Conservation (phyloP, 2,329 filamentous ascomycete genomes). For the Arthrobotrys sphaeroides region DNA sequence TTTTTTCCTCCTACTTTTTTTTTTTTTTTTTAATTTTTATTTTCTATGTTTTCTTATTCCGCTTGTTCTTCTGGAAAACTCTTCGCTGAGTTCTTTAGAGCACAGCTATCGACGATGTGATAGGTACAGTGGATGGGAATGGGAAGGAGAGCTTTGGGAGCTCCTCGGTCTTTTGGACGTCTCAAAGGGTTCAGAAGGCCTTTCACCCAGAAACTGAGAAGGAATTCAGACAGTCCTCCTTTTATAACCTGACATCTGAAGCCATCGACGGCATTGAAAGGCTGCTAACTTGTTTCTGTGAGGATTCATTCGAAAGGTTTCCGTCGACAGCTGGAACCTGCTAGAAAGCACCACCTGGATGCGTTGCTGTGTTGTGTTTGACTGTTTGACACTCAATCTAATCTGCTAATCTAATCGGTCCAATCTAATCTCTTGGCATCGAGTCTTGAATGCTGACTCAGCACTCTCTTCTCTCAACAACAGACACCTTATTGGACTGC, state of each 20-base stretch:
- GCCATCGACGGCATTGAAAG: too few relatives aligned
- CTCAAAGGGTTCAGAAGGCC: neutral
- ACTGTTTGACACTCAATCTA: neutral
- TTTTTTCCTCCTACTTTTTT: neutral
- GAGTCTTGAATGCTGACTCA: too few relatives aligned
- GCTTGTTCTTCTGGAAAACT: neutral
- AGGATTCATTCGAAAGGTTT: neutral
- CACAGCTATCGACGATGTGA: neutral
- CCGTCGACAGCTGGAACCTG: slow-evolving; percentile 34
- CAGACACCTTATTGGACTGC: too few relatives aligned
- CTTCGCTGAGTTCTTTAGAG: too few relatives aligned
- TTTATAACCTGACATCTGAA: neutral
- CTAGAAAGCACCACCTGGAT: slow-evolving; percentile 13
- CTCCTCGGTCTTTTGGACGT: neutral
- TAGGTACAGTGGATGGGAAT: neutral
- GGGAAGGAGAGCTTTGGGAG: neutral
- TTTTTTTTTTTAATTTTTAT: slow-evolving; percentile 13
- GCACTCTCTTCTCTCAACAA: too few relatives aligned
- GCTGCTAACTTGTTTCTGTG: neutral
- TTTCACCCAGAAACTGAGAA: neutral
- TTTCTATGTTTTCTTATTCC: slow-evolving; percentile 13
- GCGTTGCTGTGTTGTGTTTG: slow-evolving; percentile 42
- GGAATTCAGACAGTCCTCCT: neutral
- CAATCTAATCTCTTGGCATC: too few relatives aligned
- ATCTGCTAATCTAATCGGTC: too few relatives aligned